phyloP scores from a whole-genome alignment of 306 rosid genomes.

The cucumber (Cucumis sativus) region DNA sequence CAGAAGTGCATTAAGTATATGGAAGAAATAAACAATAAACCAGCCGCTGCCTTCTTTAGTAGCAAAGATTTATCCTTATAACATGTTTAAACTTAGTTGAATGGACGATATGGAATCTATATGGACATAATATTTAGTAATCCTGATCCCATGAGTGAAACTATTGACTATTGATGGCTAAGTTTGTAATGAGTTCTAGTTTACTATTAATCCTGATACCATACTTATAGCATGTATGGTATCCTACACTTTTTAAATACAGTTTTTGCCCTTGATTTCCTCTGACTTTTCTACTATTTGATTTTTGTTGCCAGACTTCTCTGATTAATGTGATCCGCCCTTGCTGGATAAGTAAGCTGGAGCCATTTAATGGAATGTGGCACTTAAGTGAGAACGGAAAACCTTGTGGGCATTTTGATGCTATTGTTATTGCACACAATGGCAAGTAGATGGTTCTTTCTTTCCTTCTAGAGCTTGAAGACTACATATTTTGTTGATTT shows the following conservation, averaged over 20 bases:
- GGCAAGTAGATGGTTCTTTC: constrained; percentile 23
- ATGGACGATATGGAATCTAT: neutral
- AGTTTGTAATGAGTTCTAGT: neutral
- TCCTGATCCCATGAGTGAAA: neutral
- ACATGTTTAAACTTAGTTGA: neutral
- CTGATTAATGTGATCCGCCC: constrained; percentile 70
- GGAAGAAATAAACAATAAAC: neutral
- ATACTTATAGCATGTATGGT: too few species aligned
- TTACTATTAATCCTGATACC: neutral
- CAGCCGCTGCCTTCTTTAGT: neutral
- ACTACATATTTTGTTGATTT: neutral
- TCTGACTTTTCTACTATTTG: neutral
- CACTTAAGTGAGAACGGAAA: constrained; percentile 83
- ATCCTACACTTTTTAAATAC: neutral
- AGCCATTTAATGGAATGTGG: constrained; percentile 95
- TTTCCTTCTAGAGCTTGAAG: neutral
- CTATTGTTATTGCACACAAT: constrained; percentile 89
- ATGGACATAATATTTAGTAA: neutral
- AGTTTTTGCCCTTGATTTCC: neutral
- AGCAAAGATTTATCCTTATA: neutral
- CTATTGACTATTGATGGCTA: neutral
- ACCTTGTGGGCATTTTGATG: constrained; percentile 73
- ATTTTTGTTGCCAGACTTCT: constrained; percentile 27
- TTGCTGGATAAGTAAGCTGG: constrained; percentile 80
- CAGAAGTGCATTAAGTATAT: neutral